Conservation (phyloP, 169 alveolate species). For the Eimeria praecox region DNA sequence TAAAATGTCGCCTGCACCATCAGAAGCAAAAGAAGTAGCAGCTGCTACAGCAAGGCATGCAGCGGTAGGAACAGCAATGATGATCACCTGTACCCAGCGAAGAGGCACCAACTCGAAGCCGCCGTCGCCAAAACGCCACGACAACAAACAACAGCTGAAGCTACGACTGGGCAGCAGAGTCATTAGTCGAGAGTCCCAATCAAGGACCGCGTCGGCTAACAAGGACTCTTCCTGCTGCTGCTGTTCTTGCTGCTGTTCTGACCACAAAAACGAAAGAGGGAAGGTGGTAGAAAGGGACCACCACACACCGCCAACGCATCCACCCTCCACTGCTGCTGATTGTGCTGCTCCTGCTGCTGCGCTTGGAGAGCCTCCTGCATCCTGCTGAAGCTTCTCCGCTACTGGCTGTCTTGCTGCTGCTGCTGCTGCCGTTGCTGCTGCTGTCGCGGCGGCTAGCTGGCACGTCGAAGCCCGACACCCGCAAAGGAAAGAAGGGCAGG, state of each 20-base stretch:
- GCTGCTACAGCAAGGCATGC: background rate
- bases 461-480: background rate
- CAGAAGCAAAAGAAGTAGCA: background rate
- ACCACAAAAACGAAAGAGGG: background rate
- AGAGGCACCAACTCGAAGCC: conserved; percentile 8
- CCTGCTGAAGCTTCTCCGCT: conserved; percentile 55
- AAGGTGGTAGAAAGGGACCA: background rate
- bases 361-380: conserved; percentile 18
- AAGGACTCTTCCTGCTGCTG: conserved; percentile 21
- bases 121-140: background rate
- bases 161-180: background rate
- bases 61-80: background rate
- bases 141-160: conserved; percentile 6
- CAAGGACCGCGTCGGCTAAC: conserved; percentile 21
- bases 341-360: conserved; percentile 32
- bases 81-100: conserved; percentile 28
- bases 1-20: background rate
- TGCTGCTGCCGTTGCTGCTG: conserved; percentile 89
- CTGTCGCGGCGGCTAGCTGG: conserved; percentile 81
- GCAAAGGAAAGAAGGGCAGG: conserved; percentile 44
- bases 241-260: conserved; percentile 18
- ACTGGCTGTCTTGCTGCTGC: conserved; percentile 82
- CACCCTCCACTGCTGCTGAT: conserved; percentile 7
- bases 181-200: conserved; percentile 14
- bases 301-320: background rate